Conservation (phyloP, 2,329 filamentous ascomycete species). For the Sporothrix luriei region DNA sequence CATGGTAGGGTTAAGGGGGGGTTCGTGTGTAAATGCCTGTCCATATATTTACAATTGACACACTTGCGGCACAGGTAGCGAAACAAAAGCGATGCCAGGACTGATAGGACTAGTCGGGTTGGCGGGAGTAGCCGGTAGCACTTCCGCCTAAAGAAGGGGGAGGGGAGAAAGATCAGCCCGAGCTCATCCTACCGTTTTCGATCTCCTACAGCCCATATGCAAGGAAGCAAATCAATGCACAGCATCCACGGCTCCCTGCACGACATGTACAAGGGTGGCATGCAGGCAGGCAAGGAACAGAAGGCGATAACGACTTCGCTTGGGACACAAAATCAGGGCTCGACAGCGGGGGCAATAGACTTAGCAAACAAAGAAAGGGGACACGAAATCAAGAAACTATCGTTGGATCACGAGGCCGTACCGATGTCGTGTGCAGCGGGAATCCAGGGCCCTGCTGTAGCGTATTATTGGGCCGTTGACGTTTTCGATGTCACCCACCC, state of each 20-base stretch:
- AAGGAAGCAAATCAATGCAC: background rate
- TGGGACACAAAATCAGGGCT: background rate
- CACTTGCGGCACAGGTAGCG: background rate
- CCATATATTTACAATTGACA: background rate
- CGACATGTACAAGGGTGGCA: background rate
- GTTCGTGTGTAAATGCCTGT: background rate
- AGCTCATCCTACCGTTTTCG: background rate
- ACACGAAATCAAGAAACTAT: background rate
- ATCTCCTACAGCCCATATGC: too few species aligned
- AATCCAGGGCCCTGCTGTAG: background rate
- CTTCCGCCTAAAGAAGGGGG: background rate
- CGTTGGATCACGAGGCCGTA: background rate
- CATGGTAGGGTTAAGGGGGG: background rate
- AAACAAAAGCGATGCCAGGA: background rate
- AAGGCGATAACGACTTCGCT: background rate
- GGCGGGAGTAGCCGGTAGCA: slow-evolving; percentile 10
- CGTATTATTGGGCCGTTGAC: background rate
- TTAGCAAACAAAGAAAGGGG: background rate
- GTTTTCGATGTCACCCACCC: background rate
- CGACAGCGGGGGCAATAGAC: background rate
- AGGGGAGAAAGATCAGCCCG: background rate
- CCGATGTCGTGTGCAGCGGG: background rate
- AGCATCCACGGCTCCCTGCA: slow-evolving; percentile 5
- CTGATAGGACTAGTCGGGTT: background rate
- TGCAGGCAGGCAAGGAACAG: background rate